phyloP scores from a whole-genome alignment of 75 land plant species.

The Pinus tabuliformis region DNA sequence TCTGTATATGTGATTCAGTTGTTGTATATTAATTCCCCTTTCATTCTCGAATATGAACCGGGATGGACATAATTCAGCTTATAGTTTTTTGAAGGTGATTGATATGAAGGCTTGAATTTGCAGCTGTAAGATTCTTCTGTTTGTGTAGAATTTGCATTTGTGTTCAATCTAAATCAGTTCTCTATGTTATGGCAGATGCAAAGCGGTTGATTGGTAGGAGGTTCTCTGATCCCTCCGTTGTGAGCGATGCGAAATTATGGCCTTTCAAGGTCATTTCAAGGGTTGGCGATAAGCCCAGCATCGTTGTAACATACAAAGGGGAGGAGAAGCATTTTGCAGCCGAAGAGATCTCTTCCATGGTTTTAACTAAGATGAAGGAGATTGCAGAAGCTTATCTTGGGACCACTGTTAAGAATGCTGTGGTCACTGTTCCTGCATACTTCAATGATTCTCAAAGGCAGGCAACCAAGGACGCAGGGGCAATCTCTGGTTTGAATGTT shows the following conservation, averaged over 20 bases:
- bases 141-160: too few species aligned
- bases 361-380: constrained; percentile 33
- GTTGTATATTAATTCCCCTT: too few species aligned
- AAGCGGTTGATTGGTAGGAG: constrained; percentile 38
- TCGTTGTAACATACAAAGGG: constrained; percentile 26
- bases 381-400: constrained; percentile 37
- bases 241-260: constrained; percentile 25
- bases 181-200: constrained; percentile 15
- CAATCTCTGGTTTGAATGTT: constrained; percentile 14
- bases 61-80: too few species aligned
- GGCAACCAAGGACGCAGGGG: constrained; percentile 16
- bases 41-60: too few species aligned
- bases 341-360: constrained; percentile 38
- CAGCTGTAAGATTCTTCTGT: too few species aligned
- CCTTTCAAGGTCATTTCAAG: constrained; percentile 38
- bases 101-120: too few species aligned
- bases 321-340: constrained; percentile 34
- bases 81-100: too few species aligned
- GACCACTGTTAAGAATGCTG: constrained; percentile 23
- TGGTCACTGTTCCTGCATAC: constrained; percentile 16
- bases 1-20: too few species aligned
- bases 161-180: too few species aligned
- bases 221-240: constrained; percentile 23
- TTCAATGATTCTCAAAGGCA: constrained; percentile 12
- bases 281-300: constrained; percentile 39